Evolutionary conservation across 129 eudicot genomes (phyloP), one percentile per base, ranked within the genome.

Genomic region (Glebionis coronaria): DNA sequence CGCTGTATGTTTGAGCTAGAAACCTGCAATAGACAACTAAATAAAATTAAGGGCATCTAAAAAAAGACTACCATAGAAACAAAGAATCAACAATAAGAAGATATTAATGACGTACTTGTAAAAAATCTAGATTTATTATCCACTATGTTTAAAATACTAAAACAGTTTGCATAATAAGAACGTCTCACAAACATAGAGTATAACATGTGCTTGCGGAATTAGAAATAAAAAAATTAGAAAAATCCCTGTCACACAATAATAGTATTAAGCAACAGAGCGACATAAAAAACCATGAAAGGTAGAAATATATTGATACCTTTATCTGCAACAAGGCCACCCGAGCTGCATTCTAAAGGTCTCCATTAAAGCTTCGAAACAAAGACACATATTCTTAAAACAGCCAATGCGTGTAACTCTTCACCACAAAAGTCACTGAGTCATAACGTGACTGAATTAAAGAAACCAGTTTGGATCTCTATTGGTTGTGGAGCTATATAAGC

Each of bases 241-340:
- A 20, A 19, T 63, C 68, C 19, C 12, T 9, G 16, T 11, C 19
- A n/a, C 20, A 18, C 10, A 47, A 53, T 15, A 53, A 55, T 8
- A 55, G 10, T 9, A 1, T 54, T 45, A 28, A 49, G 25, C 25
- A 23, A 23, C 25, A 1, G 25, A 23, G 25, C 25, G 1, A 2
- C 25, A 23, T 23, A 23, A 2, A 23, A 23, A 23, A 23, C 25
- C 25, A 23, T 23, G 25, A 23, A 23, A 23, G 25, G 16, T 13
- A 7, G 31, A 19, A n/a, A 58, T 6, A 56, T 61, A 27, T 54
- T 18, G 44, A 56, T 19, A 91, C 90, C 65, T 88, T 68, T 49
- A 88, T 76, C 25, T 84, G 85, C 80, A 82, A 49, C 82, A 88
- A 79, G 18, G 96, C 84, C 69, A 80, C 83, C 64, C 82, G 82